phyloP scores from a whole-genome alignment of 371 early-diverging fungal genomes.

The Mortierella sp. region DNA sequence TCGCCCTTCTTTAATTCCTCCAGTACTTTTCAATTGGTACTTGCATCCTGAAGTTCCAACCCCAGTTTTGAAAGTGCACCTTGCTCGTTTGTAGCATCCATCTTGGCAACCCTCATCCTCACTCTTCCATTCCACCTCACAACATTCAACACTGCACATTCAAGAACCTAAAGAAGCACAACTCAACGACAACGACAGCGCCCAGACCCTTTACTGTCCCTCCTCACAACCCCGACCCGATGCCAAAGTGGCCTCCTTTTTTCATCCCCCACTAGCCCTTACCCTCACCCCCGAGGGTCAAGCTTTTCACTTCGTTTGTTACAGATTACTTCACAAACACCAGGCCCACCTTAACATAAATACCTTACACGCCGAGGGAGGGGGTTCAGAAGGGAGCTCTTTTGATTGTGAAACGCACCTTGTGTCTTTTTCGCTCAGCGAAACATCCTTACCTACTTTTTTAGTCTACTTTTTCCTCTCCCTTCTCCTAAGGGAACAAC shows the following conservation, averaged over 20 bases:
- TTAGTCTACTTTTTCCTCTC: slow-evolving; percentile 17
- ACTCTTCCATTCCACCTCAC: background rate
- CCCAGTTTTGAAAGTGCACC: background rate
- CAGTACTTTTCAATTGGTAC: background rate
- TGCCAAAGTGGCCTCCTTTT: background rate
- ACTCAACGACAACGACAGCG: too few species aligned
- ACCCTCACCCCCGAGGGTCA: too few species aligned
- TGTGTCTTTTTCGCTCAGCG: background rate
- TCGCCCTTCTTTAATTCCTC: slow-evolving; percentile 2
- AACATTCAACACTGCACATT: background rate
- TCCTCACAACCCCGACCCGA: background rate
- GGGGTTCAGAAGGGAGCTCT: background rate
- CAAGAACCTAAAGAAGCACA: too few species aligned
- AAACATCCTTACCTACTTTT: background rate
- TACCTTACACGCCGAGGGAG: background rate
- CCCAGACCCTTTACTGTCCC: background rate
- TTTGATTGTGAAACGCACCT: background rate
- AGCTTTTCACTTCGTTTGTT: too few species aligned
- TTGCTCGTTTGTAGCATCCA: background rate
- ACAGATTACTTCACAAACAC: background rate
- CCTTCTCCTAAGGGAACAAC: background rate
- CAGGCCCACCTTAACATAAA: background rate
- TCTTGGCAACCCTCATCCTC: background rate
- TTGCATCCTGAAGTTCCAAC: slow-evolving; percentile 10
- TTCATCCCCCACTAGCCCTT: background rate